A percentile compares a stretch with the other conserved stretches of the same genome.
Evolutionary conservation across 2,329 filamentous ascomycete species (phyloP).

Genomic region (Lachnellula occidentalis): DNA sequence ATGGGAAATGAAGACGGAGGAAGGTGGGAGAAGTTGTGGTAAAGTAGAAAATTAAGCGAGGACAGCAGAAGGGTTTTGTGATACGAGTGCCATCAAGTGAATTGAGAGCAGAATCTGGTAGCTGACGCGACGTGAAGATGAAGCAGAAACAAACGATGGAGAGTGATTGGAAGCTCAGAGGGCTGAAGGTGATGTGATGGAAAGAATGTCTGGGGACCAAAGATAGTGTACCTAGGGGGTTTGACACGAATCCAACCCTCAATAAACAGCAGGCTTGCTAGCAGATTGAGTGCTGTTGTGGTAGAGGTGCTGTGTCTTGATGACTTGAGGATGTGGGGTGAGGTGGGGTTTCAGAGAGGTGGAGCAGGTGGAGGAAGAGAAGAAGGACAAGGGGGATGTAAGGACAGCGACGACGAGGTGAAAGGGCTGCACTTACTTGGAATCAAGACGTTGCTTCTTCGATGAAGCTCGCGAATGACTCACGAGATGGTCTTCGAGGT

Average conservation of each 20-base stretch:
- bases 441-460: neutral
- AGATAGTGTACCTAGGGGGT: no score
- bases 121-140: no score
- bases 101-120: neutral
- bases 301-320: no score
- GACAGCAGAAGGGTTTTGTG: neutral
- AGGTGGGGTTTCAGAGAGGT: neutral
- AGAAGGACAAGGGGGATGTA: neutral
- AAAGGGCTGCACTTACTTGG: constrained; percentile 8
- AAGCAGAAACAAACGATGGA: neutral
- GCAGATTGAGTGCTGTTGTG: no score
- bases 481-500: constrained; percentile 12
- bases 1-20: neutral
- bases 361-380: neutral
- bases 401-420: neutral
- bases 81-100: neutral
- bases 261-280: no score
- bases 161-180: neutral
- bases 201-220: no score
- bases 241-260: no score
- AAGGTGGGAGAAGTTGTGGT: neutral
- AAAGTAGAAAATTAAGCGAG: no score
- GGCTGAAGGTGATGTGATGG: no score
- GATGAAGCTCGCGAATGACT: constrained; percentile 12
- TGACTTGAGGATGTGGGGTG: neutral